Percentiles rank a stretch among this genome's conserved stretches.
Evolutionary conservation across 352 stramenopile species (phyloP).

Genomic region (Phytopythium oedochilum): DNA sequence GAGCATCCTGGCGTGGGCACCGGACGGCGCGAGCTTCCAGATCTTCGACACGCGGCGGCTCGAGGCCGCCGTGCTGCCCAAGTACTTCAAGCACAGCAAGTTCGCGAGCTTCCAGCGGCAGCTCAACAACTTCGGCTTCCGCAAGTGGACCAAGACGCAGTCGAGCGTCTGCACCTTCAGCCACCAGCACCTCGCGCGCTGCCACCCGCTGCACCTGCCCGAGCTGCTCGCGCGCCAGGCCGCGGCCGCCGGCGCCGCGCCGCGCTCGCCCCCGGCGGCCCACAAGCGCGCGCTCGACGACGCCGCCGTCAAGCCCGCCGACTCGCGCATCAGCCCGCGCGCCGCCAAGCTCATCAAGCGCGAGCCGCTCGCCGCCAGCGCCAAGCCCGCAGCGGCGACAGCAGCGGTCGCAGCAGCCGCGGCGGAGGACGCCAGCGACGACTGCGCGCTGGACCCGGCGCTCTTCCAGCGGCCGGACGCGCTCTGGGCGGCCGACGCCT

Average conservation of each 20-base stretch:
- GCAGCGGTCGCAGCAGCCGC: too few relatives aligned
- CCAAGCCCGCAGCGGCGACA: too few relatives aligned
- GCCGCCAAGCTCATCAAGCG: slow-evolving; percentile 19
- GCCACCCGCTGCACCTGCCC: slow-evolving; percentile 52
- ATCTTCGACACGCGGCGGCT: slow-evolving; percentile 59
- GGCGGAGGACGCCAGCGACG: too few relatives aligned
- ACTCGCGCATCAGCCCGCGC: slow-evolving; percentile 4
- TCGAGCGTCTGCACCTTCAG: slow-evolving; percentile 79
- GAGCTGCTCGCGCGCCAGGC: slow-evolving; percentile 36
- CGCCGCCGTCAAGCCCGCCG: neutral
- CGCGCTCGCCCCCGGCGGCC: slow-evolving; percentile 16
- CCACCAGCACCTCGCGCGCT: slow-evolving; percentile 56
- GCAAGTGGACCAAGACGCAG: slow-evolving; percentile 83
- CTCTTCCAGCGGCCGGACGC: slow-evolving; percentile 17
- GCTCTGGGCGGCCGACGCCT: slow-evolving; percentile 12
- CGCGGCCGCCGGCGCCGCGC: slow-evolving; percentile 6
- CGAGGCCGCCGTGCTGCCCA: slow-evolving; percentile 75
- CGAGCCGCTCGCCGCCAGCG: slow-evolving; percentile 6
- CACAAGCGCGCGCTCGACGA: slow-evolving; percentile 15
- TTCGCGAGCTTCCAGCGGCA: slow-evolving; percentile 92
- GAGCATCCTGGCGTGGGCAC: slow-evolving; percentile 63
- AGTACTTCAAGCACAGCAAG: slow-evolving; percentile 94
- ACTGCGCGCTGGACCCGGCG: slow-evolving; percentile 12
- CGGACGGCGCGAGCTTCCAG: slow-evolving; percentile 64
- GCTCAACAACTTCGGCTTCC: slow-evolving; percentile 93